Percentiles rank a stretch among this genome's conserved stretches.
phyloP scores from a whole-genome alignment of 768 basidiomycete genomes.

The Obba rivulosa region DNA sequence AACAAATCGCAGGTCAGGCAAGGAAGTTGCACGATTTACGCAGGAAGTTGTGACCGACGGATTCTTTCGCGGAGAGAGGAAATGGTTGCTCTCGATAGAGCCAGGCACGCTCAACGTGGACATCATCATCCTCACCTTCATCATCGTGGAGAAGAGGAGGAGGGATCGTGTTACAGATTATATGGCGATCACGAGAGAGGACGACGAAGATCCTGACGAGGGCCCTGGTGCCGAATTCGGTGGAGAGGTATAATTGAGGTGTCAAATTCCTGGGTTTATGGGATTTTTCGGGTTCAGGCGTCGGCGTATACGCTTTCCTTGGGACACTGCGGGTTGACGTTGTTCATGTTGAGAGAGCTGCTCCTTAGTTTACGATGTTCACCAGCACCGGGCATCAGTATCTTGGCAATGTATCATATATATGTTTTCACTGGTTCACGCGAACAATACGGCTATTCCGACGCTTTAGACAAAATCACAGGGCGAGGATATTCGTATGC shows the following conservation, averaged over 20 bases:
- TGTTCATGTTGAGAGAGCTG: too few species aligned
- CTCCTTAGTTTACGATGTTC: too few species aligned
- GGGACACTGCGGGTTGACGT: too few species aligned
- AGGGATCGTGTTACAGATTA: constrained; percentile 29
- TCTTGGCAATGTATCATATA: too few species aligned
- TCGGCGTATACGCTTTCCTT: too few species aligned
- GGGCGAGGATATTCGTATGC: too few species aligned
- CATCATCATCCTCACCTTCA: constrained; percentile 47
- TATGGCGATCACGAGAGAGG: constrained; percentile 11
- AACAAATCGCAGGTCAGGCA: constrained; percentile 29
- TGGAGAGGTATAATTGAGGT: constrained; percentile 4
- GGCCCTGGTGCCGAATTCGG: constrained; percentile 22
- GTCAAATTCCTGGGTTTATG: too few species aligned
- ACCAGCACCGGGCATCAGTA: too few species aligned
- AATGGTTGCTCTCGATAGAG: constrained; percentile 40
- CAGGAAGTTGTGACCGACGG: constrained; percentile 34
- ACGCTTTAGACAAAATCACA: too few species aligned
- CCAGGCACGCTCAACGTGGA: constrained; percentile 45
- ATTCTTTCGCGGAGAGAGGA: constrained; percentile 42
- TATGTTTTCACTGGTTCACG: too few species aligned
- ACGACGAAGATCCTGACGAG: constrained; percentile 16
- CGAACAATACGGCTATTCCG: too few species aligned
- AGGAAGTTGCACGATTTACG: constrained; percentile 38
- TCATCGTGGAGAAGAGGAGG: constrained; percentile 52
- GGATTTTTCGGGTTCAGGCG: too few species aligned